Evolutionary conservation across 306 rosid genomes (phyloP).

Genomic region (Sophora flavescens): DNA sequence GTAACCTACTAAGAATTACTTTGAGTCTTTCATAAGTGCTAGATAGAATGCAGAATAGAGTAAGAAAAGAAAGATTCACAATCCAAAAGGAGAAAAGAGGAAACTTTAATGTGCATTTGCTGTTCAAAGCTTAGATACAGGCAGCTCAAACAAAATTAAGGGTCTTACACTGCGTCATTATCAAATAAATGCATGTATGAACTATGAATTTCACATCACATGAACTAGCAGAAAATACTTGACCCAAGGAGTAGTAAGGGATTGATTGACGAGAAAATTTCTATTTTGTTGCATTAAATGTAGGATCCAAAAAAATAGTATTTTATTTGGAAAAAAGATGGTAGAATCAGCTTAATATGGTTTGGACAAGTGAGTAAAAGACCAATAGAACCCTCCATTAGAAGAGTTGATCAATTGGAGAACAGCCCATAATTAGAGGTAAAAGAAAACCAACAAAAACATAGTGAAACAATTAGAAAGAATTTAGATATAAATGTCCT

Average conservation of each 20-base stretch:
- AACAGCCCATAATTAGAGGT: not conserved
- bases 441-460: not conserved
- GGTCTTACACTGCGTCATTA: not conserved
- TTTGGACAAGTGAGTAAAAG: not conserved
- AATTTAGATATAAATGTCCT: too few relatives aligned
- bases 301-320: not conserved
- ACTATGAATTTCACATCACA: constrained; percentile 4
- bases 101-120: not conserved
- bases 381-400: not conserved
- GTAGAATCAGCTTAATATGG: not conserved
- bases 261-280: not conserved
- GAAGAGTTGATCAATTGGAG: not conserved
- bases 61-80: not conserved
- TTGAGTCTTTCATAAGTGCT: not conserved
- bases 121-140: constrained; percentile 15
- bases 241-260: not conserved
- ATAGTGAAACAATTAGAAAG: not conserved
- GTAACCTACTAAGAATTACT: too few relatives aligned
- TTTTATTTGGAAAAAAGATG: not conserved
- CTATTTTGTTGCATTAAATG: not conserved
- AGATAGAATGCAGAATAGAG: not conserved
- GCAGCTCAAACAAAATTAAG: not conserved
- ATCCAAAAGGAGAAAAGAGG: not conserved
- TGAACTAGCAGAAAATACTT: not conserved
- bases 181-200: constrained; percentile 11